phyloP scores from a whole-genome alignment of 192 early-diverging fungal genomes.

The Coemansia sp. region DNA sequence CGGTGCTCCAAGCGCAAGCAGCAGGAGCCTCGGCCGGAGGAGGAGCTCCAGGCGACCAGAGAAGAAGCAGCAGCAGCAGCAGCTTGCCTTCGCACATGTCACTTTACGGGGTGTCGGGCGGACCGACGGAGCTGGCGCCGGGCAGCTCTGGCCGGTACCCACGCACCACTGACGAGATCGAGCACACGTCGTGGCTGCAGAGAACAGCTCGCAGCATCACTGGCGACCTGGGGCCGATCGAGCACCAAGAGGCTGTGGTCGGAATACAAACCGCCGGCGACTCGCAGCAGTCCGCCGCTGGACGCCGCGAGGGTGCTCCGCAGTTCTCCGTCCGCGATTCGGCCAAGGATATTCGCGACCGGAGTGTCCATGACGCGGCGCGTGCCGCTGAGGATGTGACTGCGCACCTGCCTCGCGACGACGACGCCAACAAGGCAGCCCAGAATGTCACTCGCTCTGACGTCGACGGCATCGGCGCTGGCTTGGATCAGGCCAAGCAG shows the following conservation, averaged over 20 bases:
- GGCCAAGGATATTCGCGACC: background rate
- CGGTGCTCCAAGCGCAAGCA: background rate
- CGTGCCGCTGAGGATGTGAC: no score
- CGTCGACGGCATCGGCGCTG: background rate
- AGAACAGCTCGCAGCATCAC: conserved; percentile 12
- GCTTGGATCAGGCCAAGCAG: no score
- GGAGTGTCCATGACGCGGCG: background rate
- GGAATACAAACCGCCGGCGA: background rate
- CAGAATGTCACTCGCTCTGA: conserved; percentile 11
- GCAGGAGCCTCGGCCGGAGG: background rate
- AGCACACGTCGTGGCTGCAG: conserved; percentile 23
- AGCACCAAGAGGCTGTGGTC: conserved; percentile 25
- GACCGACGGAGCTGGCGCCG: background rate
- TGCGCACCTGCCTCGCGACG: background rate
- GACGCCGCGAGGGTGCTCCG: background rate
- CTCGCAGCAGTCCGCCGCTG: background rate
- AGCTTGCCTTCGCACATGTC: background rate
- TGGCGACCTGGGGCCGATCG: conserved; percentile 41
- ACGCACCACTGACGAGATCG: conserved; percentile 22
- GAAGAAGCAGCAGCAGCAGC: no score
- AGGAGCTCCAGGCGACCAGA: no score
- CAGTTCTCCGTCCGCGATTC: background rate
- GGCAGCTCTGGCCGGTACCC: conserved; percentile 14
- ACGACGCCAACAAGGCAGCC: background rate
- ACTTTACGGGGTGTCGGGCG: background rate